phyloP scores from a whole-genome alignment of 2,329 filamentous ascomycete genomes.

The Colletotrichum sp. region DNA sequence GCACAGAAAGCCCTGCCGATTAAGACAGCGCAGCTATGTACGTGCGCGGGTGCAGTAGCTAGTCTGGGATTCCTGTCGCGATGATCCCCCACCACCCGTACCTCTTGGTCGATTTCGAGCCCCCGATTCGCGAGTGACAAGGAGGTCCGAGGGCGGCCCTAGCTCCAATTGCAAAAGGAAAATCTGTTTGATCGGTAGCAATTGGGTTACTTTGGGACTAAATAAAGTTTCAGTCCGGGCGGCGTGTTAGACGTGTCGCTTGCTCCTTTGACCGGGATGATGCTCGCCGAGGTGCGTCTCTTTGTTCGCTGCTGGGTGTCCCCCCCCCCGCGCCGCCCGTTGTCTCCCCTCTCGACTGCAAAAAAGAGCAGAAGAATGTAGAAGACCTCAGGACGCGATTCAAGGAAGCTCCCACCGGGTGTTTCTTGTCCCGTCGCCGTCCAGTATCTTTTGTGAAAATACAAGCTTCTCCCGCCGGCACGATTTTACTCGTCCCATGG shows the following conservation, averaged over 20 bases:
- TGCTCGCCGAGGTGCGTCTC: not conserved
- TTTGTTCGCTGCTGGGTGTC: not conserved
- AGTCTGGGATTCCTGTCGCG: not conserved
- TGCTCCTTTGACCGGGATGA: not conserved
- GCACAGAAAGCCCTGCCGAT: not conserved
- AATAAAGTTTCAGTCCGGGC: not conserved
- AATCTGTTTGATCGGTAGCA: not conserved
- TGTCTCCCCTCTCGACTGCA: not conserved
- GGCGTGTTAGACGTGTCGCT: not conserved
- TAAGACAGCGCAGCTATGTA: not conserved
- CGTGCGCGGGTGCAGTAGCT: not conserved
- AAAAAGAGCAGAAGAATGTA: accelerated
- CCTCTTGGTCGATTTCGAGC: not conserved
- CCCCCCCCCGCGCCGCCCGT: not conserved
- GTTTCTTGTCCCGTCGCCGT: not conserved
- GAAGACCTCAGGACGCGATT: not conserved
- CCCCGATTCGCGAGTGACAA: not conserved
- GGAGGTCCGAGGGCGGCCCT: not conserved
- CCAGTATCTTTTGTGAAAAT: not conserved
- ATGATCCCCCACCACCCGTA: not conserved
- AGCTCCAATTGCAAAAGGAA: not conserved
- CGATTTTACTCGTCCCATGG: not conserved
- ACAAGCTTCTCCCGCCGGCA: not conserved
- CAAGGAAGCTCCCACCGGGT: not conserved
- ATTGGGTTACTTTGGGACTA: not conserved